Base-by-base conservation (phyloP, 306 rosid genomes). In the Ziziphus jujuba region DNA sequence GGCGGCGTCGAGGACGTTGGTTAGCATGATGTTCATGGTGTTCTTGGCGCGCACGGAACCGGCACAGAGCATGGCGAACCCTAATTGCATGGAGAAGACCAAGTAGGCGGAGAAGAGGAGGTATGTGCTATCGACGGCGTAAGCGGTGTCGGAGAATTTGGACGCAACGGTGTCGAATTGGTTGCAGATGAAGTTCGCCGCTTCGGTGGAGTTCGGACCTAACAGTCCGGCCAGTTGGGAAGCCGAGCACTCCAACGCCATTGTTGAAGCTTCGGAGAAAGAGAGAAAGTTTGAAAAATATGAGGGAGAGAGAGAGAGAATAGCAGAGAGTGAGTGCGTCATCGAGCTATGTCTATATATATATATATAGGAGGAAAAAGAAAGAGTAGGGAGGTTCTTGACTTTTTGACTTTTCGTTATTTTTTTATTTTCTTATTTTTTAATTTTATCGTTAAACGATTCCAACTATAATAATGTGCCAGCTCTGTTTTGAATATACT, bases 1-100 rank as follows among this genome's bases (percentile, higher is more conserved):
- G 1, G 98, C 96, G 13, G 98, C 96, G 77, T 92, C 97, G 20
- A 92, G 97, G 59, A 87, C 96, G 78, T 92, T 92, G 17, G 97
- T 92, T 63, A 92, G 95, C 98, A 92, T 92, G 85, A 92, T 92
- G 85, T 92, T 92, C 98, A 92, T 92, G 77, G 98, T 92, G 91
- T 92, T 92, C 23, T 92, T 92, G 55, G 98, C 98, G 0, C 98
- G 87, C 63, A 92, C 98, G n/a, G 98, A 92, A 43, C 98, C 97
- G 24, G 97, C 98, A 44, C 98, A 92, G 74, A 89, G 93, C 98
- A 92, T 92, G 66, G 98, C 97, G 71, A 92, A 92, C 35, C 97
- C 97, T 9, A 92, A 91, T 58, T 92, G 98, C 98, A 92, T 92
- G 33, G 98, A 87, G 89, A 92, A 92, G 14, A 92, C 98, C n/a